Base-by-base conservation (phyloP, 495 filamentous ascomycete species). In the Polyplosphaeria fusca region DNA sequence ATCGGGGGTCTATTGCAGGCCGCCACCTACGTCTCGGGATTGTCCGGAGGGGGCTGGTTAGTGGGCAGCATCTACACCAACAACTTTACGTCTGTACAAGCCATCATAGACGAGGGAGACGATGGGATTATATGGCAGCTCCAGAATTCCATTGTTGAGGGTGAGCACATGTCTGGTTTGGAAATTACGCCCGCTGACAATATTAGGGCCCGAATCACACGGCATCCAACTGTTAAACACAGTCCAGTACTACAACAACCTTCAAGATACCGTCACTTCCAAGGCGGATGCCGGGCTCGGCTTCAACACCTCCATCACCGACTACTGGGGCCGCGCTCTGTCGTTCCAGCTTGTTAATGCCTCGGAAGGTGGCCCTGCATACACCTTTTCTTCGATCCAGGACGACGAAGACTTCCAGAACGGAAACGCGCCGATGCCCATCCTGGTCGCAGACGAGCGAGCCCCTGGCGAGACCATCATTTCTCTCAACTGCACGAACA, bases 371-470 rank as follows among this genome's bases (percentile, higher is more conserved):
- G 92, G 89, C 0, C 82, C 64, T 3, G 63, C 32, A 4, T 89
- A 87, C 64, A 96, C 93, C 14, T 96, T 84, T 75, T 95, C 90
- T 19, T 94, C 89, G 30, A 92, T 97, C 65, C 86, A 86, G 9
- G 63, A 80, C 20, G 78, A 79, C 18, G 69, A 80, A 13, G 73
- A 82, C 26, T 96, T 95, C 76, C 67, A 75, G 9, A 70, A 75
- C n/a, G 91, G 77, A n/a, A 70, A 82, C 35, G 81, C 84, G 27
- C 92, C 92, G 5, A 82, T 96, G 76, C 93, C 93, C 0, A 76
- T 97, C 42, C 66, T 96, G 5, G 81, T 96, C 5, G 79, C 88
- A 0, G 87, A 94, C 67, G 84, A 79, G 32, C 82, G 91, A 30
- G 74, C 79, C 28, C 88, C 88, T 0, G 82, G 79, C 5, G 78